These are phyloP conservation scores for Cordyceps tenuipes DNA, from an alignment of 2,329 filamentous ascomycete species.

Conservation along the genomic window DNA sequence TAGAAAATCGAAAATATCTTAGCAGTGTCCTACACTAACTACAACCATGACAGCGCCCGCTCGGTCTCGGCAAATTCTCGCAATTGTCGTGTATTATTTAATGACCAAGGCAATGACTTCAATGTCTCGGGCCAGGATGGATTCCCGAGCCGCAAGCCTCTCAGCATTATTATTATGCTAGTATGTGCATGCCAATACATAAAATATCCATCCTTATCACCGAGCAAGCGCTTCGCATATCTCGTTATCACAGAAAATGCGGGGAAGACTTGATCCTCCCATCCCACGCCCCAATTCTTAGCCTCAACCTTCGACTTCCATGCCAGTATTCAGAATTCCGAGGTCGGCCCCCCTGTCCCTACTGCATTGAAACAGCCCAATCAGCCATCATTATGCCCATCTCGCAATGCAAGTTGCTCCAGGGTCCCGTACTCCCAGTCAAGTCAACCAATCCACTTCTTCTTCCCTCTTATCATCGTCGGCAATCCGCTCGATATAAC, in stretches of 20 bases:
- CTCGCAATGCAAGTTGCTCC: no score
- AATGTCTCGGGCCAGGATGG: background rate
- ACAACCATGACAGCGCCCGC: background rate
- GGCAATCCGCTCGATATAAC: background rate
- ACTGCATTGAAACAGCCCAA: no score
- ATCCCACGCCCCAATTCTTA: background rate
- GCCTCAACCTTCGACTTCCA: no score
- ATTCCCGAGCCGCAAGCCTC: background rate
- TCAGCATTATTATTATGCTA: no score
- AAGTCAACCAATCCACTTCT: background rate
- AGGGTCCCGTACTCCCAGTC: background rate
- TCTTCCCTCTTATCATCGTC: background rate
- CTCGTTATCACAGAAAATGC: background rate
- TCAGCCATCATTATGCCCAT: background rate
- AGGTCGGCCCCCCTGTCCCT: background rate
- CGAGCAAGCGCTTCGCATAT: background rate
- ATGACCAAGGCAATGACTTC: background rate
- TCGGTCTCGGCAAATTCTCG: background rate
- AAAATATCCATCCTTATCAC: background rate
- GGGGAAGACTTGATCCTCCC: conserved; percentile 1
- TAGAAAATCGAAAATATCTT: background rate
- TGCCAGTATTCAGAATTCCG: conserved; percentile 1
- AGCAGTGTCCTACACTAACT: background rate
- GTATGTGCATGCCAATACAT: no score
- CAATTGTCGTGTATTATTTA: background rate